Conservation (phyloP, 2,329 filamentous ascomycete genomes). For the Epichloe sibirici region DNA sequence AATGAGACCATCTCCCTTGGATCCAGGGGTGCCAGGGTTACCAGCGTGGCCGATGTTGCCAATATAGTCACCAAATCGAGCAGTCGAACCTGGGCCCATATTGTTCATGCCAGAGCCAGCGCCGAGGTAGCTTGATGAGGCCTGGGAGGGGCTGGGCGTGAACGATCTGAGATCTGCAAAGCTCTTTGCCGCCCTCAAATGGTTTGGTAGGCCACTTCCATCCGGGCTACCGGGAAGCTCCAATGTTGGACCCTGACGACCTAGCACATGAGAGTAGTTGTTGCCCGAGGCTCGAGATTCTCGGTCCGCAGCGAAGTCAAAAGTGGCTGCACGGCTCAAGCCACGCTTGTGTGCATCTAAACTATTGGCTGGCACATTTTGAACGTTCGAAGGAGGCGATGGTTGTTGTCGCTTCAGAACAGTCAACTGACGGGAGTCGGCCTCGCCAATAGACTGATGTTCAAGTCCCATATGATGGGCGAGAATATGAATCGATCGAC, state of each 20-base stretch:
- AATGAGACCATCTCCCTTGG: constrained; percentile 30
- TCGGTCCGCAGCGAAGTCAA: constrained; percentile 79
- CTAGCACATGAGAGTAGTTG: constrained; percentile 60
- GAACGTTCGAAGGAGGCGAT: constrained; percentile 40
- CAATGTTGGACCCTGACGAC: constrained; percentile 73
- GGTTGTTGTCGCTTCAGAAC: constrained; percentile 59
- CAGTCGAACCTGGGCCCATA: constrained; percentile 28
- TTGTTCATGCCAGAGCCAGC: constrained; percentile 38
- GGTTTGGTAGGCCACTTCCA: constrained; percentile 51
- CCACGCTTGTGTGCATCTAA: constrained; percentile 70
- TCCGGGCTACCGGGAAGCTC: constrained; percentile 75
- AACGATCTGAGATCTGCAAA: constrained; percentile 93
- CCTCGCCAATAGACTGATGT: constrained; percentile 80
- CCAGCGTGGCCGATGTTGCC: constrained; percentile 23
- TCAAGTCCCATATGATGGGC: constrained; percentile 90
- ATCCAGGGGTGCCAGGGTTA: constrained; percentile 25
- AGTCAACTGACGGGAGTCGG: constrained; percentile 80
- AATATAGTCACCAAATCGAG: constrained; percentile 35
- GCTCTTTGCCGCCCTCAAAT: constrained; percentile 86
- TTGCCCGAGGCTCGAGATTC: constrained; percentile 52
- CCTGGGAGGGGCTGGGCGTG: constrained; percentile 83
- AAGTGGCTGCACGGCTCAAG: constrained; percentile 88
- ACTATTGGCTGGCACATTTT: constrained; percentile 49
- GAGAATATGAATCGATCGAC: constrained; percentile 83
- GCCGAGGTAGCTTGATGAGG: constrained; percentile 62